A percentile compares a stretch with the other conserved stretches of the same genome.
Evolutionary conservation across 768 basidiomycete genomes (phyloP).

Genomic region (Asterophora parasitica): DNA sequence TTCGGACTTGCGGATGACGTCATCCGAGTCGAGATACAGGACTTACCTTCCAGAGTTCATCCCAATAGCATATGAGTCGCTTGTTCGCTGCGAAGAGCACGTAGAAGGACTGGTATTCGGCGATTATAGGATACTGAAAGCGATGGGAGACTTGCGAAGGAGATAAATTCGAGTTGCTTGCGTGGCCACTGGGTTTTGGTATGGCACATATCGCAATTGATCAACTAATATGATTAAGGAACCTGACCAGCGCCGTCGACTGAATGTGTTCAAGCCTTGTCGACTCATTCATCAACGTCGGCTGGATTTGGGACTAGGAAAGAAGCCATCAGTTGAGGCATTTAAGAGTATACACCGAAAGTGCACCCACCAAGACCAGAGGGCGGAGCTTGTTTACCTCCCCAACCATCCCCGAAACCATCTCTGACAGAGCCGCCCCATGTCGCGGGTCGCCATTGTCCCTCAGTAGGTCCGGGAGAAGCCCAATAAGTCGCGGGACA

Average conservation of each 20-base stretch:
- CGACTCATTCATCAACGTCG: conserved; percentile 47
- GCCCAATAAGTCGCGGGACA: conserved; percentile 60
- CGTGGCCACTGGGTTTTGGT: background rate
- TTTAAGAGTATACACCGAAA: background rate
- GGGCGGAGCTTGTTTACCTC: conserved; percentile 59
- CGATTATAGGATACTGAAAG: background rate
- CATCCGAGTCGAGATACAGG: too few species aligned
- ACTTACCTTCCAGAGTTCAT: too few species aligned
- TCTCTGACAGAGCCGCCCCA: conserved; percentile 65
- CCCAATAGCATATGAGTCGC: too few species aligned
- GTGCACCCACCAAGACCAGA: conserved; percentile 49
- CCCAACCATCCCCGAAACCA: conserved; percentile 59
- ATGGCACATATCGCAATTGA: background rate
- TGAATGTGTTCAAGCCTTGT: conserved; percentile 61
- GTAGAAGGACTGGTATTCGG: background rate
- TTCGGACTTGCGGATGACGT: too few species aligned
- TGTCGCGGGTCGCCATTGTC: conserved; percentile 58
- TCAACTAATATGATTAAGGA: conserved; percentile 50
- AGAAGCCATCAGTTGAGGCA: conserved; percentile 19
- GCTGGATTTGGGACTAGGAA: conserved; percentile 38
- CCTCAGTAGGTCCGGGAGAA: conserved; percentile 64
- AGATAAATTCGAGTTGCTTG: background rate
- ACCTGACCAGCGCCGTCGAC: conserved; percentile 58
- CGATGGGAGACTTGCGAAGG: background rate
- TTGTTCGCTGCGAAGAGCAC: background rate